Evolutionary conservation across 805 yeast genomes (phyloP).

Genomic region (Pichia californica): DNA sequence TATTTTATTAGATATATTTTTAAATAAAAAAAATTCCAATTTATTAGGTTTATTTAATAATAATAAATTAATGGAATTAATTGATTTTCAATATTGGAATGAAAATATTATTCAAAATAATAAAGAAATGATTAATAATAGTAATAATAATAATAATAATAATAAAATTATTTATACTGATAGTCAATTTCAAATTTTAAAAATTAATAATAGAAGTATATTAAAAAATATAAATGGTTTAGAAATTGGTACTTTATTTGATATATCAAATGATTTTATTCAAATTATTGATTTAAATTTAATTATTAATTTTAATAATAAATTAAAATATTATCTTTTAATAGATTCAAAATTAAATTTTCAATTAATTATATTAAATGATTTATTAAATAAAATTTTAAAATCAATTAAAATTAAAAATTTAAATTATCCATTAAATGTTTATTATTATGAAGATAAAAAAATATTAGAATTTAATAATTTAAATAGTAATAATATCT

Average conservation of each 20-base stretch:
- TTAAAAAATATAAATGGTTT: slow-evolving; percentile 2
- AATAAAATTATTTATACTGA: not conserved
- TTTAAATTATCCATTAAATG: not conserved
- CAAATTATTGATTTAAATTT: slow-evolving; percentile 10
- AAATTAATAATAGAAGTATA: not conserved
- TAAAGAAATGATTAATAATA: no score
- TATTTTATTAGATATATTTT: not conserved
- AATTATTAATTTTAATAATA: slow-evolving; percentile 6
- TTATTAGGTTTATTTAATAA: slow-evolving; percentile 8
- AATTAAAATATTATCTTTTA: slow-evolving; percentile 8
- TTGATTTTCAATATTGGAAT: no score
- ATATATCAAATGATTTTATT: not conserved
- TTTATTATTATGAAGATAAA: slow-evolving; percentile 10
- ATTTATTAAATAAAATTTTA: not conserved
- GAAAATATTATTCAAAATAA: no score
- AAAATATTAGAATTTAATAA: slow-evolving; percentile 10
- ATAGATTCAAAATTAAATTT: slow-evolving; percentile 9
- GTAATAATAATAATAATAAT: not conserved
- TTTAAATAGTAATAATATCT: not conserved
- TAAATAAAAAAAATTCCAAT: not conserved
- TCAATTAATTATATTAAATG: slow-evolving; percentile 7
- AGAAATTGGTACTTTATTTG: slow-evolving; percentile 8
- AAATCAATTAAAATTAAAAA: not conserved
- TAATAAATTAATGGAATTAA: not conserved
- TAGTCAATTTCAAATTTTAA: slow-evolving; percentile 3